Evolutionary conservation across 1,284 basidiomycete species (phyloP), one percentile per base, ranked within the genome.

Genomic region (Microbotryum violaceum): DNA sequence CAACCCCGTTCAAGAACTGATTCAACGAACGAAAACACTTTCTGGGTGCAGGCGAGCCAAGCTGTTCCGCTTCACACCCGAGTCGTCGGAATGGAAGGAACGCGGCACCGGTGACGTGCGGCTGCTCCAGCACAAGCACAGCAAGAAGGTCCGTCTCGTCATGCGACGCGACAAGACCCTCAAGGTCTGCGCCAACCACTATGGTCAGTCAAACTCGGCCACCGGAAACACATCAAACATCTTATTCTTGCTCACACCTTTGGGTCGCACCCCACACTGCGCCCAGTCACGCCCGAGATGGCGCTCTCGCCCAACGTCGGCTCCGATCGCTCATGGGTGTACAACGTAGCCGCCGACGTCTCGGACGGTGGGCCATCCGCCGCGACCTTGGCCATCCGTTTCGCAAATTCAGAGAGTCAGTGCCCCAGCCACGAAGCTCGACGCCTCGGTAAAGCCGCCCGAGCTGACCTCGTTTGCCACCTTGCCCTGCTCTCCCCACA

Each of bases 161-260:
- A 99, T 99, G 96, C 83, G 96, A 79, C 89, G 96, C 77, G 96
- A 99, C 83, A 97, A 97, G 86, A 98, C 96, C 53, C 83, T 93
- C 78, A 98, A 99, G 79, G 93, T 98, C 76, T 98, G 96, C 80
- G 96, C 96, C 65, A 99, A 99, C 81, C 96, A 98, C 79, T 80
- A 84, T 71, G 84, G 94, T 97, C 74, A 79, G 91, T 85, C 2
- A 3, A 20, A 31, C 8, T 31, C 31, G 9, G 27, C 27, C 31
- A 6, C 27, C 6, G 1, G 10, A 20, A 20, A 1, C 56, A 20
- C 14, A 37, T 18, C 6, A 14, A 21, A 27, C 12, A 16, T 16
- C 2, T 29, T 27, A 51, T 18, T 23, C 3, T 4, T 21, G 25
- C 14, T 33, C 9, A 45, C 9, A 3, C 9, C 6, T 23, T 18